These are phyloP conservation scores for Gaertneriomyces semiglobifer DNA, from an alignment of 192 early-diverging fungal genomes.

Conservation along the genomic window DNA sequence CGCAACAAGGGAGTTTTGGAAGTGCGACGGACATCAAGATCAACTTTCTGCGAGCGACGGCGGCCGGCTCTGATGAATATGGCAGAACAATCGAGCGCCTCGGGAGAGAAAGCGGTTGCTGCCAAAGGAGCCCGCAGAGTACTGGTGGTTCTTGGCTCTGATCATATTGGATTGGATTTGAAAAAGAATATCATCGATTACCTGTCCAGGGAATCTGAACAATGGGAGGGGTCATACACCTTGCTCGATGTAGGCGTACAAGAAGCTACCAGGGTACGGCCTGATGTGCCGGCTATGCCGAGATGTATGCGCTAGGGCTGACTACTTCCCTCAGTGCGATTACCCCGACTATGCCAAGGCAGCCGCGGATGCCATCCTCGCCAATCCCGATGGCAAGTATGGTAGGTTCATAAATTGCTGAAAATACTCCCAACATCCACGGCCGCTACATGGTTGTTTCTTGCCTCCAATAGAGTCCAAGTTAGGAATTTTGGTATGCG, in stretches of 20 bases:
- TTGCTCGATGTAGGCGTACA: slow-evolving; percentile 14
- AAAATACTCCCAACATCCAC: neutral
- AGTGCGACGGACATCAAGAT: no score
- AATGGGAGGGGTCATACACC: no score
- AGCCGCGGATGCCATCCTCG: slow-evolving; percentile 20
- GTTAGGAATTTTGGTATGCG: slow-evolving; percentile 34
- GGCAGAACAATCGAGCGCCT: no score
- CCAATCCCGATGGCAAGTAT: slow-evolving; percentile 7
- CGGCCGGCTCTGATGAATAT: no score
- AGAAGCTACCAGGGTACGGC: slow-evolving; percentile 9
- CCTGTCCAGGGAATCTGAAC: neutral
- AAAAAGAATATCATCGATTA: slow-evolving; percentile 24
- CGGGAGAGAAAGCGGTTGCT: neutral
- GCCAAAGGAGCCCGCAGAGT: neutral
- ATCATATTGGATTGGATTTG: slow-evolving; percentile 30
- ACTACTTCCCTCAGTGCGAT: slow-evolving; percentile 24
- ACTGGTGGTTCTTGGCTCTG: slow-evolving; percentile 29
- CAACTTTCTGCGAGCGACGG: no score
- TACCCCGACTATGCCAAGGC: slow-evolving; percentile 34
- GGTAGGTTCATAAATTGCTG: neutral
- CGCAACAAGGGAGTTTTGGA: no score
- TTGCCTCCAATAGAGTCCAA: slow-evolving; percentile 5
- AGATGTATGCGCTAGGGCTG: slow-evolving; percentile 1
- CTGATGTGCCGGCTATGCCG: neutral
- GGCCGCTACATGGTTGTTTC: neutral